Conservation (phyloP, 2,329 filamentous ascomycete species). For the Metarhizium humberi region DNA sequence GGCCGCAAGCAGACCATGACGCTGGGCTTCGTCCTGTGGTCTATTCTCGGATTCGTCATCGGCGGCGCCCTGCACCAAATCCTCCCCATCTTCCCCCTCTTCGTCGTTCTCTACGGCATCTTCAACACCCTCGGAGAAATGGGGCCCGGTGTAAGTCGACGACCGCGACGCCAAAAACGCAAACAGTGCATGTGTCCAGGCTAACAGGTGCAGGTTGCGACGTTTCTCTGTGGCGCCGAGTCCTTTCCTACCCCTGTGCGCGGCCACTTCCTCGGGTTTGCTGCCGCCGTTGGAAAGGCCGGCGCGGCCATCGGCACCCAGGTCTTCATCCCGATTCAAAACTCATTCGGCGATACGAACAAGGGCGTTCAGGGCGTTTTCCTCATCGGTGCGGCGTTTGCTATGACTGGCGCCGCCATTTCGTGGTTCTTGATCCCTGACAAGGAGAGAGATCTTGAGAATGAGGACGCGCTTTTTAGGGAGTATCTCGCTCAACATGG, state of each 20-base stretch:
- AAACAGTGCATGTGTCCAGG: neutral
- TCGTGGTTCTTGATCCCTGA: slow-evolving; percentile 18
- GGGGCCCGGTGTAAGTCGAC: slow-evolving; percentile 34
- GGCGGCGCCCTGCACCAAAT: slow-evolving; percentile 36
- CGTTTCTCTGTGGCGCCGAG: slow-evolving; percentile 39
- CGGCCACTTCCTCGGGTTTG: slow-evolving; percentile 39
- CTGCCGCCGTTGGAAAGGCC: slow-evolving; percentile 40
- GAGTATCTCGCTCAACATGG: slow-evolving; percentile 12
- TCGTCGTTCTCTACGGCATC: slow-evolving; percentile 41
- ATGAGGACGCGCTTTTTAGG: slow-evolving; percentile 11
- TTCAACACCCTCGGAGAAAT: slow-evolving; percentile 26
- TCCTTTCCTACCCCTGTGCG: slow-evolving; percentile 39
- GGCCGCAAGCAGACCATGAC: slow-evolving; percentile 22
- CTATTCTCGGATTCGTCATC: slow-evolving; percentile 37
- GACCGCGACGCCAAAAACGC: slow-evolving; percentile 6
- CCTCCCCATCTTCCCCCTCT: slow-evolving; percentile 36
- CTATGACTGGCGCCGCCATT: slow-evolving; percentile 13
- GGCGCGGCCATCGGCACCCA: slow-evolving; percentile 40
- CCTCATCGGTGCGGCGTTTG: slow-evolving; percentile 17
- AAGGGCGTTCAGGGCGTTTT: slow-evolving; percentile 17
- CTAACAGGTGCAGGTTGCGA: slow-evolving; percentile 11
- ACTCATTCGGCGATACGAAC: slow-evolving; percentile 11
- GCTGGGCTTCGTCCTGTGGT: slow-evolving; percentile 14
- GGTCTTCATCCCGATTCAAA: slow-evolving; percentile 12
- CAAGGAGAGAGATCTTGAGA: slow-evolving; percentile 10